A percentile compares a stretch with the other conserved stretches of the same genome.
phyloP scores from a whole-genome alignment of 2,329 filamentous ascomycete genomes.

The Phaeoacremonium minimum region DNA sequence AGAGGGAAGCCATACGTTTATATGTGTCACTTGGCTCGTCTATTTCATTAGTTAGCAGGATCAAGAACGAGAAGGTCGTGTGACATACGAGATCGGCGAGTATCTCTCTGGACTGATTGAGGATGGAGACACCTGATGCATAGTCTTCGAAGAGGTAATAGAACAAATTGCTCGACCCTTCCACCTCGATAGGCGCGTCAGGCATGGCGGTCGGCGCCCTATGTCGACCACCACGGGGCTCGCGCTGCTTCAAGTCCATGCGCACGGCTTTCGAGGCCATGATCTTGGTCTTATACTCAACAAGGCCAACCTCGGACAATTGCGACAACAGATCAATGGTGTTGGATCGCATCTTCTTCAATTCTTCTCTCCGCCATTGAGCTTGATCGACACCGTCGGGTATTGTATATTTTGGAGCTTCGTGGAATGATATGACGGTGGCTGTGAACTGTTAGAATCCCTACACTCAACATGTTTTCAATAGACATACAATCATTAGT shows the following conservation, averaged over 20 bases:
- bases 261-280: constrained; percentile 36
- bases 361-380: constrained; percentile 20
- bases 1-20: constrained; percentile 20
- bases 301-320: constrained; percentile 31
- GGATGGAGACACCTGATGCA: constrained; percentile 51
- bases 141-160: constrained; percentile 67
- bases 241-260: constrained; percentile 15
- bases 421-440: constrained; percentile 67
- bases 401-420: constrained; percentile 37
- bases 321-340: constrained; percentile 31
- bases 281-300: constrained; percentile 27
- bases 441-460: too few species aligned
- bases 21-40: constrained; percentile 28
- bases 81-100: constrained; percentile 44
- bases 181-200: constrained; percentile 27
- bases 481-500: constrained; percentile 61
- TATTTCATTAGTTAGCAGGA: constrained; percentile 9
- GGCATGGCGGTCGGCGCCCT: constrained; percentile 1
- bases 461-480: too few species aligned
- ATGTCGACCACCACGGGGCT: neutral
- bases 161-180: constrained; percentile 57
- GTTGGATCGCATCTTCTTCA: constrained; percentile 30
- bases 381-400: constrained; percentile 13
- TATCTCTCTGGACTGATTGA: constrained; percentile 39
- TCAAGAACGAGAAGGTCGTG: constrained; percentile 1